phyloP scores from a whole-genome alignment of 192 early-diverging fungal genomes.

The Linnemannia hyalina region DNA sequence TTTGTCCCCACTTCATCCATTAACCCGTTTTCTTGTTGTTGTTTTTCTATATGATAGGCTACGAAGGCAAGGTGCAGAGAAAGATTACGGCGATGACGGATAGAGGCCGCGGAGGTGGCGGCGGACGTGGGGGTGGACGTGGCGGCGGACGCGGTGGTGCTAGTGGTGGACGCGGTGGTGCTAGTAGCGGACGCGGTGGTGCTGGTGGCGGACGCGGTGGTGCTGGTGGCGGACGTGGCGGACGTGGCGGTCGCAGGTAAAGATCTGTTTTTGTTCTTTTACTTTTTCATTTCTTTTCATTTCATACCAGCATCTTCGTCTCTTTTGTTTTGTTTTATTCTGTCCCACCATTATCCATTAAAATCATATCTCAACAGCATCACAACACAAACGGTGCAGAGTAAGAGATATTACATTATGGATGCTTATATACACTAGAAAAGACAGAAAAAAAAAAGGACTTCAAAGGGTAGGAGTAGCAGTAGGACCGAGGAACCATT shows the following conservation, averaged over 20 bases:
- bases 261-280: not conserved
- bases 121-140: slow-evolving; percentile 11
- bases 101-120: slow-evolving; percentile 23
- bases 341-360: not conserved
- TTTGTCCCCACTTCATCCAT: not conserved
- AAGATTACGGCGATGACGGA: slow-evolving; percentile 41
- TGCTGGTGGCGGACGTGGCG: not conserved
- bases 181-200: not conserved
- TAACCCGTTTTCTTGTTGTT: not conserved
- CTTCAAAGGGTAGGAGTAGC: not conserved
- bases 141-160: slow-evolving; percentile 10
- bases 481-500: slow-evolving; percentile 58
- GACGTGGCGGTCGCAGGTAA: slow-evolving; percentile 13
- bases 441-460: not conserved
- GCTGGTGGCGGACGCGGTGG: not conserved
- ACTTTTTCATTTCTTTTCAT: not conserved
- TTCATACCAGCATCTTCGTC: not conserved
- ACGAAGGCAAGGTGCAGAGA: slow-evolving; percentile 49
- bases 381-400: not conserved
- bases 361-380: not conserved
- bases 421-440: not conserved
- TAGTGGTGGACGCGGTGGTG: not conserved
- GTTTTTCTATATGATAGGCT: slow-evolving; percentile 19
- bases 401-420: not conserved
- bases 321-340: not conserved